Conservation (phyloP, 2,329 filamentous ascomycete species). For the Fusarium concolor region DNA sequence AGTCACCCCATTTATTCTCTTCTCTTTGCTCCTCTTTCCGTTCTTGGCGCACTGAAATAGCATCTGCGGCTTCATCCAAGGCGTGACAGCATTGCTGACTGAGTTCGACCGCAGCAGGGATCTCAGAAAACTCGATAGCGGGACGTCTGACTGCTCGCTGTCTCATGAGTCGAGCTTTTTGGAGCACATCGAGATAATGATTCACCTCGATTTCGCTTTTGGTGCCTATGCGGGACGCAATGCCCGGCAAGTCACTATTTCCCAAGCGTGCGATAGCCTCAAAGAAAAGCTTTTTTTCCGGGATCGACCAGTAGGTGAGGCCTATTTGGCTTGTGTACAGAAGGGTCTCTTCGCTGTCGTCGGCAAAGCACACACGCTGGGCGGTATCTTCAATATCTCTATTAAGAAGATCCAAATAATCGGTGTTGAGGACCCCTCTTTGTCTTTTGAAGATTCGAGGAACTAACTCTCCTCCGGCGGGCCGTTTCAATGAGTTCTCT, state of each 20-base stretch:
- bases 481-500: conserved; percentile 48
- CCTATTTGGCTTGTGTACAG: conserved; percentile 70
- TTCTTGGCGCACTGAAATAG: conserved; percentile 73
- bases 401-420: conserved; percentile 66
- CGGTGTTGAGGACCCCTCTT: conserved; percentile 56
- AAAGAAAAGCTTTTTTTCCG: conserved; percentile 80
- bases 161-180: conserved; percentile 59
- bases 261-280: conserved; percentile 73
- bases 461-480: conserved; percentile 39
- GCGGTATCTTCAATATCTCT: conserved; percentile 67
- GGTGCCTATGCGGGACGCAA: conserved; percentile 72
- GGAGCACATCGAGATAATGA: conserved; percentile 74
- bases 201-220: conserved; percentile 82
- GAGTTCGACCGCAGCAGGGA: conserved; percentile 80
- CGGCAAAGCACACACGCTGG: conserved; percentile 49
- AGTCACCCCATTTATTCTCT: conserved; percentile 67
- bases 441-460: conserved; percentile 59
- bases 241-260: conserved; percentile 68
- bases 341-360: conserved; percentile 47
- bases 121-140: conserved; percentile 61
- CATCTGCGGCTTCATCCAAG: conserved; percentile 76
- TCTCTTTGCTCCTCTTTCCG: conserved; percentile 70
- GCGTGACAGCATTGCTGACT: conserved; percentile 71
- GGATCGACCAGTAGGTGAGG: conserved; percentile 73
- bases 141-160: conserved; percentile 50